Evolutionary conservation across 169 alveolate species (phyloP), one percentile per base, ranked within the genome.

Genomic region (Hepatocystis sp.): DNA sequence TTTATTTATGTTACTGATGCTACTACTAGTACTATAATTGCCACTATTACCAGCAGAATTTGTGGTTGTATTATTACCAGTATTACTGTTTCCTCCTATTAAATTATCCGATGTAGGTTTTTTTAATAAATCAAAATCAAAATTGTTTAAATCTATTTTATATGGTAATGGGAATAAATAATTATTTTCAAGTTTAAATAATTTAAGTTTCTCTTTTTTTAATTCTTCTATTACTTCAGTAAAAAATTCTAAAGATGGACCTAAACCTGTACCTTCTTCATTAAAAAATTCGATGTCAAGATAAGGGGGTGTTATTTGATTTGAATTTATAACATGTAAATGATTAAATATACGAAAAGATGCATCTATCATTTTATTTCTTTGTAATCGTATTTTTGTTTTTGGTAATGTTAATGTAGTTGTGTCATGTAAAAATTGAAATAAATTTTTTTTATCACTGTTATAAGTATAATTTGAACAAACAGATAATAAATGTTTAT

Each of bases 181-280:
- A 60, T 13, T 39, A 28, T 81, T 67, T 28, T 81, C 89, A 10
- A 63, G 25, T 81, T 81, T 81, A 66, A 81, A 81, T 46, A 81
- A 65, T 28, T 81, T 61, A 7, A 81, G n/a, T n/a, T 81, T 64
- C 27, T 81, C 89, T 55, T 84, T 67, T 56, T 67, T 84, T 55
- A 84, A 84, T 25, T 84, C 84, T 52, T 91, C 95, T 15, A 89
- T 60, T 13, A 90, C 89, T 61, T 90, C 76, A 32, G 88, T 66
- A 60, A 68, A 91, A 55, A 91, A 88, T 30, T 91, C 95, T 51
- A 81, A 86, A 1, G 95, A 85, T 2, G 95, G 95, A 19, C 95
- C 95, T 4, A 91, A 47, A 19, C 95, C 95, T 11, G 85, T 76
- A 4, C 95, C 95, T n/a, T 66, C 93, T 63, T 91, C 95, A 49